These are phyloP conservation scores for Thelonectria discophora DNA, from an alignment of 2,329 filamentous ascomycete species.

Conservation along the genomic window DNA sequence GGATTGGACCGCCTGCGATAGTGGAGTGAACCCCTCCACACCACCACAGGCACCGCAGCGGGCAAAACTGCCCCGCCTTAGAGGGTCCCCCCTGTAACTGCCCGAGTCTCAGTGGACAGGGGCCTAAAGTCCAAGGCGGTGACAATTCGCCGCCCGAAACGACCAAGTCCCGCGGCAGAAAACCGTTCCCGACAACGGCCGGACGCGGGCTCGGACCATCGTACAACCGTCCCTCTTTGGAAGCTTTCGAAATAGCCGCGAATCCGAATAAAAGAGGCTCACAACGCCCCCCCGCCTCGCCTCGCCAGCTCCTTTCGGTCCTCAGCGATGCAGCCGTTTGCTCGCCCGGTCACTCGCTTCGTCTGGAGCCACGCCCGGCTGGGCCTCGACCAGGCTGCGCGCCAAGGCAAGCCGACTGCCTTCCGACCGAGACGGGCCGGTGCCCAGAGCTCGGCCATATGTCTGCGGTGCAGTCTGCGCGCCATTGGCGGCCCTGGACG, in stretches of 20 bases:
- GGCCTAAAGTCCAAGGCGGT: slow-evolving; percentile 33
- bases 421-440: slow-evolving; percentile 20
- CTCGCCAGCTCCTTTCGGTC: slow-evolving; percentile 25
- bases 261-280: slow-evolving; percentile 14
- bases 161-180: slow-evolving; percentile 34
- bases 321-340: slow-evolving; percentile 48
- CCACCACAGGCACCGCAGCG: slow-evolving; percentile 9
- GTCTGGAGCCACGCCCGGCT: slow-evolving; percentile 44
- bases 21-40: slow-evolving; percentile 25
- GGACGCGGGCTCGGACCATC: slow-evolving; percentile 39
- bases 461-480: slow-evolving; percentile 34
- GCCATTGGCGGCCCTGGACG: slow-evolving; percentile 37
- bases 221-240: slow-evolving; percentile 33
- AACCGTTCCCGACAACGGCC: slow-evolving; percentile 37
- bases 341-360: slow-evolving; percentile 44
- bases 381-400: slow-evolving; percentile 36
- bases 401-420: slow-evolving; percentile 32
- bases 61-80: slow-evolving; percentile 7
- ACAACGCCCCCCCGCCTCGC: slow-evolving; percentile 27
- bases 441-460: slow-evolving; percentile 30
- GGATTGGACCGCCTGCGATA: slow-evolving; percentile 16
- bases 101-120: slow-evolving; percentile 2
- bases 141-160: slow-evolving; percentile 19
- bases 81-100: slow-evolving; percentile 15
- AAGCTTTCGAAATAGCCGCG: slow-evolving; percentile 16